Conservation (phyloP, 2,329 filamentous ascomycete species). For the Sordariomycetes sp. region DNA sequence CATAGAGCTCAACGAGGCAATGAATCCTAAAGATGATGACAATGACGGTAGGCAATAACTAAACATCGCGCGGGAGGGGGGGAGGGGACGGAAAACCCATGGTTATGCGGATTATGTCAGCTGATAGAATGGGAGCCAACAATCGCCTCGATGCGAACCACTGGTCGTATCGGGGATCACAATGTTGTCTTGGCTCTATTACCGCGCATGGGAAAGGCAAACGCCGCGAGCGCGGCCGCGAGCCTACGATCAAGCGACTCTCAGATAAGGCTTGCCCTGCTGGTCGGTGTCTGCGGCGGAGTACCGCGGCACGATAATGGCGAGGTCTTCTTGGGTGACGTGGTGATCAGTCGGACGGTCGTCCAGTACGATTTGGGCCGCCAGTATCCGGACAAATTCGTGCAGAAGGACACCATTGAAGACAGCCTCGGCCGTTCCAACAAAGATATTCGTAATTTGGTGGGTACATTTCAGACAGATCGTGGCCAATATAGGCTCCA, state of each 20-base stretch:
- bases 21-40: no score
- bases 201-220: constrained; percentile 16
- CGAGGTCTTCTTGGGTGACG: constrained; percentile 19
- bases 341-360: constrained; percentile 17
- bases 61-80: no score
- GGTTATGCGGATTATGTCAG: no score
- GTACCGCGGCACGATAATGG: constrained; percentile 11
- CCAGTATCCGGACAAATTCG: constrained; percentile 12
- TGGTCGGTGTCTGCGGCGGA: constrained; percentile 29
- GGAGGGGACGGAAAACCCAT: no score
- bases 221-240: constrained; percentile 14
- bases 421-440: constrained; percentile 16
- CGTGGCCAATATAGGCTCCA: background rate
- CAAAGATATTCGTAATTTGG: constrained; percentile 13
- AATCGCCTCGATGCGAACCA: no score
- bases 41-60: no score
- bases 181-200: constrained; percentile 16
- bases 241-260: constrained; percentile 21
- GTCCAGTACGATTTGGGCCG: constrained; percentile 19
- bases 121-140: no score
- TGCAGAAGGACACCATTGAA: constrained; percentile 12
- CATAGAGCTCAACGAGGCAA: no score
- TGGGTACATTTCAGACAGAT: background rate
- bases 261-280: constrained; percentile 18
- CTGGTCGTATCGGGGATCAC: constrained; percentile 13